phyloP scores from a whole-genome alignment of 2,329 filamentous ascomycete genomes.

The Bisporella sp. region DNA sequence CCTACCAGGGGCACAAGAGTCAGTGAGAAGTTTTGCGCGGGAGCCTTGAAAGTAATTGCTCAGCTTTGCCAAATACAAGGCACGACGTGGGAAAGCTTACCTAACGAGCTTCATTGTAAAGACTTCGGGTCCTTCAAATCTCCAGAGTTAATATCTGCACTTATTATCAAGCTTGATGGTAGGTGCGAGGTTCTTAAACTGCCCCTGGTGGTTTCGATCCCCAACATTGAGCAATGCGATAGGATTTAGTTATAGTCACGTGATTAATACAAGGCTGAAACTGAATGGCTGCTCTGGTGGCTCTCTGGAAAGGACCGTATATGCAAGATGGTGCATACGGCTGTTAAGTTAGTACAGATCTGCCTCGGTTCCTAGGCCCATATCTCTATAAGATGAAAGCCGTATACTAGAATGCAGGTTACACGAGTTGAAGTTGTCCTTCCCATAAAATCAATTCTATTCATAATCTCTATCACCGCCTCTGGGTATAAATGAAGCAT shows the following conservation, averaged over 20 bases:
- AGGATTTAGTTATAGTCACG: neutral
- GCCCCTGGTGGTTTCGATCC: no score
- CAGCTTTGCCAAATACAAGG: conserved; percentile 33
- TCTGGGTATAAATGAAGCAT: conserved; percentile 9
- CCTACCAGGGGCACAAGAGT: conserved; percentile 41
- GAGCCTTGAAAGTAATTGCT: conserved; percentile 37
- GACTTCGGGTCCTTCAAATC: neutral
- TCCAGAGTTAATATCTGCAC: neutral
- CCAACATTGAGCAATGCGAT: neutral
- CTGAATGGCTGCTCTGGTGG: no score
- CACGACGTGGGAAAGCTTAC: conserved; percentile 46
- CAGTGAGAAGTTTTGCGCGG: conserved; percentile 28
- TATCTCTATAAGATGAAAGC: no score
- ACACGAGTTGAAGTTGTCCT: no score
- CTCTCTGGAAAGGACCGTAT: no score
- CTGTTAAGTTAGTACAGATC: no score
- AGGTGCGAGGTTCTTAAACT: no score
- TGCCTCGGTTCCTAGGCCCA: no score
- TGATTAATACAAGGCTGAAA: neutral
- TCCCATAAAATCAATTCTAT: no score
- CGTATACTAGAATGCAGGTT: no score
- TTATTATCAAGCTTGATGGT: neutral
- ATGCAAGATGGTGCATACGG: no score
- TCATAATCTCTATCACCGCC: neutral
- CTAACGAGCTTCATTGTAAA: conserved; percentile 91